Conservation (phyloP, 305 asterid genomes). For the Plantago coronopus region DNA sequence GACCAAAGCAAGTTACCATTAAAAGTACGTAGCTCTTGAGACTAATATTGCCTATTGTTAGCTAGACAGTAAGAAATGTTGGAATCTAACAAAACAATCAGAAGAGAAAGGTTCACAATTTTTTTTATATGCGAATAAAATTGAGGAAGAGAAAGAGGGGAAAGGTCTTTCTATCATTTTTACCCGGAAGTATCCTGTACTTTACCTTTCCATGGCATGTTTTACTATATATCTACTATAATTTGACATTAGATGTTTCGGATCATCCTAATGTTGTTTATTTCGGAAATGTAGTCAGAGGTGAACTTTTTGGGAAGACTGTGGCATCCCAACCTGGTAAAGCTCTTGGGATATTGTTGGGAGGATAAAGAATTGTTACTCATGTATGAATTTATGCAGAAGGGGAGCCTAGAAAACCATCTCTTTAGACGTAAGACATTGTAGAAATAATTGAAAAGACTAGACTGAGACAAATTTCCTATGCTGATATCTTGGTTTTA, state of each 20-base stretch:
- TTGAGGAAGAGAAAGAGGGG: too few species aligned
- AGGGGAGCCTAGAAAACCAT: constrained; percentile 91
- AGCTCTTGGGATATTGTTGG: constrained; percentile 85
- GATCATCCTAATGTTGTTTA: constrained; percentile 11
- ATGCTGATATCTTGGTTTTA: constrained; percentile 20
- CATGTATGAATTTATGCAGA: constrained; percentile 79
- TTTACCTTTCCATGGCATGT: too few species aligned
- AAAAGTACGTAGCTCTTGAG: too few species aligned
- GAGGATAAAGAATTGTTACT: constrained; percentile 79
- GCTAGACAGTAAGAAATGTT: too few species aligned
- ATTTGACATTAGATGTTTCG: neutral
- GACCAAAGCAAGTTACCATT: too few species aligned
- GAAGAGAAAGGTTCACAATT: too few species aligned
- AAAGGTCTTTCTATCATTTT: too few species aligned
- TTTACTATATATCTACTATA: too few species aligned
- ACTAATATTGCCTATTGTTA: too few species aligned
- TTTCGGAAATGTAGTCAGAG: constrained; percentile 69
- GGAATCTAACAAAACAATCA: too few species aligned
- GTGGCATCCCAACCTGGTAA: constrained; percentile 85
- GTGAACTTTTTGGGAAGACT: constrained; percentile 84
- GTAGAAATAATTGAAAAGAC: constrained; percentile 12
- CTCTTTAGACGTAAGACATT: constrained; percentile 75
- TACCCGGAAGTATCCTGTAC: too few species aligned
- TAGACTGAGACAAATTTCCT: constrained; percentile 5
- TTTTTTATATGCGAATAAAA: too few species aligned